Base-by-base conservation (phyloP, 331 rosid species). In the Erythrophleum ivorense region DNA sequence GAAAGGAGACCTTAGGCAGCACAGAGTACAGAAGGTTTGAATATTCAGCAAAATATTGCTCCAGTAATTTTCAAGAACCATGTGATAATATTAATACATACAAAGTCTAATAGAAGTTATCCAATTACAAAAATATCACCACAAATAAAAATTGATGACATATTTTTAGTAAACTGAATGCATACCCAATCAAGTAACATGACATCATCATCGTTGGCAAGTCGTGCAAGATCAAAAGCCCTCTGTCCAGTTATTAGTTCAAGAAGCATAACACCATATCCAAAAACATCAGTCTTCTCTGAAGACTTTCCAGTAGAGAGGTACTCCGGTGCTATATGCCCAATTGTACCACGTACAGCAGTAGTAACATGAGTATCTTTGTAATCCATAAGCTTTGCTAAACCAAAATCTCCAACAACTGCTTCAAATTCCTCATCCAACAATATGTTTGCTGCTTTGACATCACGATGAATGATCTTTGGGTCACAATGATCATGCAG, bases 281-380 rank as follows among this genome's bases (percentile, higher is more conserved):
- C 87, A 70, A 75, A 84, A 33, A 84, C 84, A 53, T 84, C 87
- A 84, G 87, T 84, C 66, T 83, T 83, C 75, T 78, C 86, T 2
- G 83, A 83, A 33, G 86, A 83, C 76, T 78, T 71, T 31, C 86
- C 86, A 31, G 86, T 83, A 7, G 83, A 78, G 45, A 83, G 79
- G 76, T 83, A 83, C 63, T 83, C 83, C 3, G 86, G 86, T 14
- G 86, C 86, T 21, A 84, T 84, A n/a, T 84, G 87, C 46, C 87
- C 87, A 31, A 84, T 70, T 6, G 84, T 84, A 38, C 87, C 87
- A 24, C 84, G 79, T 2, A 84, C 87, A 60, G 82, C 84, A 3
- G 87, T 84, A 68, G 87, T 84, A 29, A 84, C 87, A 62, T 84
- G 87, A 43, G 87, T 74, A 46, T 84, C 87, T 24, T 24, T 24